Evolutionary conservation across 2,329 filamentous ascomycete genomes (phyloP).

Genomic region (Aureobasidium uvarum): DNA sequence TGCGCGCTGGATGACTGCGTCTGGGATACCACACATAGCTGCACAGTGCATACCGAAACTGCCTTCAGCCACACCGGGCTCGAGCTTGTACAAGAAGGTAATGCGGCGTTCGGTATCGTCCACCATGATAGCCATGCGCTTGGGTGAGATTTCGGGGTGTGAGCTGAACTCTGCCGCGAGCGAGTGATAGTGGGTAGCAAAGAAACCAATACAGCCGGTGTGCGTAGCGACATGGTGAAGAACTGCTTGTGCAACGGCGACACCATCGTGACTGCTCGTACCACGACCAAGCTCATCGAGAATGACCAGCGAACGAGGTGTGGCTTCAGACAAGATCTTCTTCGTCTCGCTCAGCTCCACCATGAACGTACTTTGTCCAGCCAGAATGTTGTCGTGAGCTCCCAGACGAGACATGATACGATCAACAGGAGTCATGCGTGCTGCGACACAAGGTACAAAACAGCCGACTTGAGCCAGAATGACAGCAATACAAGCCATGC

Average conservation of each 20-base stretch:
- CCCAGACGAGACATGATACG: constrained; percentile 98
- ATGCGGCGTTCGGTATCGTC: constrained; percentile 80
- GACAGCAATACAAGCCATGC: constrained; percentile 95
- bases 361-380: constrained; percentile 96
- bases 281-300: constrained; percentile 94
- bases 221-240: constrained; percentile 95
- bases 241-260: constrained; percentile 93
- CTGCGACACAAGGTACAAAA: constrained; percentile 79
- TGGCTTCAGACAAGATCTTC: constrained; percentile 94
- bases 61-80: constrained; percentile 89
- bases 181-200: constrained; percentile 96
- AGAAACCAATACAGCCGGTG: constrained; percentile 91
- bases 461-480: constrained; percentile 98
- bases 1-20: constrained; percentile 76
- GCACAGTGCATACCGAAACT: constrained; percentile 99
- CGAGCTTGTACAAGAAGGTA: constrained; percentile 94
- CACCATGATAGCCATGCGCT: constrained; percentile 92
- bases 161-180: constrained; percentile 85
- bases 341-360: constrained; percentile 97
- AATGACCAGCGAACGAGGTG: constrained; percentile 90
- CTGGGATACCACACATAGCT: constrained; percentile 92
- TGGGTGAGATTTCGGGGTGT: constrained; percentile 82
- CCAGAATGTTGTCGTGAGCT: constrained; percentile 98
- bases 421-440: constrained; percentile 84
- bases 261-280: constrained; percentile 92